Evolutionary conservation across 345 rosid genomes (phyloP).

Genomic region (Eucalyptus dawsonii): DNA sequence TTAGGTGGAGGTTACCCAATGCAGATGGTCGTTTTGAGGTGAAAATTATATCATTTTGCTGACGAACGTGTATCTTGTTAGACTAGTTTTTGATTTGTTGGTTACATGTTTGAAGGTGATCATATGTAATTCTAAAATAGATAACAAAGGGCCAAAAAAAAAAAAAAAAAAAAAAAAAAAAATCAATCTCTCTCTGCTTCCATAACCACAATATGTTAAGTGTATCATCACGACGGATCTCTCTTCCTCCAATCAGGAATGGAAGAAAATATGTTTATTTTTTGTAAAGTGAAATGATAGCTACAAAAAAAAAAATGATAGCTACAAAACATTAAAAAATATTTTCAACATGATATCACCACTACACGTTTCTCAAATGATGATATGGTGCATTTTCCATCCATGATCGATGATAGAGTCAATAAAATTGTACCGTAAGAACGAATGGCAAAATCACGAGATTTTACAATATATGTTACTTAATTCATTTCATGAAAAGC

Average conservation of each 20-base stretch:
- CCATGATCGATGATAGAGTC: neutral
- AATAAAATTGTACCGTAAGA: neutral
- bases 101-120: no score
- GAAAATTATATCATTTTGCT: no score
- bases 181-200: neutral
- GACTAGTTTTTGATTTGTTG: no score
- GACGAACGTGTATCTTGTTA: no score
- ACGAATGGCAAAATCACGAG: neutral
- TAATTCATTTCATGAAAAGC: neutral
- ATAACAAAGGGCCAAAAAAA: no score
- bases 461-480: neutral
- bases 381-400: neutral
- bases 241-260: neutral
- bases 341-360: neutral
- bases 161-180: no score
- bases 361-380: neutral
- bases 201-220: no score
- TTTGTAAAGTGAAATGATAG: neutral
- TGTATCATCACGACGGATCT: neutral
- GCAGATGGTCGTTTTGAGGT: neutral
- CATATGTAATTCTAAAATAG: no score
- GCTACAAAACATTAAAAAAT: neutral
- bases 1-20: neutral
- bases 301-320: neutral
- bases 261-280: neutral